Conservation (phyloP, 305 asterid species). For the Striga hermonthica region DNA sequence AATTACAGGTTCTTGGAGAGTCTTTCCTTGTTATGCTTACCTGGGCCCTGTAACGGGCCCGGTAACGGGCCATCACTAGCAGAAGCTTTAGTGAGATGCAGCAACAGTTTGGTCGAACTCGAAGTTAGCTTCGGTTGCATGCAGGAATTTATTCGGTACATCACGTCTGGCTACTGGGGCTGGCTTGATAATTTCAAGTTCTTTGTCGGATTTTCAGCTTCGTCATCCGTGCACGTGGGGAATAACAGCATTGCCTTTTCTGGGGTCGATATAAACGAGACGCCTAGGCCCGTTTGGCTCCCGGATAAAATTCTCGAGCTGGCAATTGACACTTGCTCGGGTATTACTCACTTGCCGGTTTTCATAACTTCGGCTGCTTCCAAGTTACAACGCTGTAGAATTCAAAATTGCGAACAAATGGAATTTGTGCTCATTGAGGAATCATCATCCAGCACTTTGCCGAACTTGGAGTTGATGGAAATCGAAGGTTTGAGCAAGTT, state of each 20-base stretch:
- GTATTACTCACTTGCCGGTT: conserved; percentile 29
- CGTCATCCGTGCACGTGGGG: conserved; percentile 17
- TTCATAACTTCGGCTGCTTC: conserved; percentile 24
- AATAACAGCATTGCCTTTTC: conserved; percentile 30
- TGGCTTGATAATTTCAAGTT: conserved; percentile 34
- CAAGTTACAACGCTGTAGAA: conserved; percentile 23
- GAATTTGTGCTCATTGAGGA: conserved; percentile 27
- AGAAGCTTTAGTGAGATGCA: neutral
- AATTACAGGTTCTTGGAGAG: conserved; percentile 28
- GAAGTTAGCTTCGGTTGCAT: conserved; percentile 31
- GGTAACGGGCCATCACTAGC: neutral
- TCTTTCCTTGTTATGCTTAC: conserved; percentile 26
- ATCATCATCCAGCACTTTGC: conserved; percentile 13
- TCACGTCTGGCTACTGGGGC: conserved; percentile 30
- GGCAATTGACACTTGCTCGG: conserved; percentile 23
- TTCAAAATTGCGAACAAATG: conserved; percentile 30
- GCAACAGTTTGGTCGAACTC: conserved; percentile 28
- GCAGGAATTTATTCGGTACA: conserved; percentile 26
- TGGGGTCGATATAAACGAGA: conserved; percentile 15
- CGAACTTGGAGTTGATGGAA: conserved; percentile 31
- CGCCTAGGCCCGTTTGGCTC: conserved; percentile 19
- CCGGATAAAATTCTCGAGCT: conserved; percentile 30
- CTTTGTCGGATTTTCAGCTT: conserved; percentile 22
- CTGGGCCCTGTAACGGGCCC: neutral
- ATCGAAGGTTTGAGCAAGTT: conserved; percentile 34